Evolutionary conservation across 257 asterid genomes (phyloP), one percentile per base, ranked within the genome.

Genomic region (Jasminum sambac): DNA sequence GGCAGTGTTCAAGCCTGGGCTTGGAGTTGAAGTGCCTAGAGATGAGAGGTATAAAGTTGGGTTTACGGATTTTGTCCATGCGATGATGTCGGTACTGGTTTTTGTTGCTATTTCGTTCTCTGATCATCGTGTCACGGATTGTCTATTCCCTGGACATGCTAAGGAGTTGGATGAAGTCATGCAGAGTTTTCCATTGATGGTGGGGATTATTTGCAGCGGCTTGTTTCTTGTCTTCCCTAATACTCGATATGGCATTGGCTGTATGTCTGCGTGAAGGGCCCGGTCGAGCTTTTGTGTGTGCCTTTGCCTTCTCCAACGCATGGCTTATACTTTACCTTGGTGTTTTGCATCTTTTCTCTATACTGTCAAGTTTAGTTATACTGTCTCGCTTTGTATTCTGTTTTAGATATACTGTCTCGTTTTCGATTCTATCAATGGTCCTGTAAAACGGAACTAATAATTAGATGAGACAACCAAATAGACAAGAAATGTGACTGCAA

Each of bases 171-270:
- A 36, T 11, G 76, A 76, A 65, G 8, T 70, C 19, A 19, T 76
- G 63, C 57, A 63, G 34, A 46, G 64, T 1, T 43, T 76, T 58
- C 80, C 80, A 21, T 30, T 70, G 42, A 74, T 69, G 19, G 44
- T 69, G 12, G 76, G 80, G n/a, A 70, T 76, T 39, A 34, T 70
- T 40, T 69, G 80, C 68, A 76, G 80, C 25, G n/a, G 66, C 26
- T 8, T 76, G 72, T 58, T 76, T 23, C 76, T 70, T n/a, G 38
- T 62, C 11, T 76, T 76, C 40, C 80, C 80, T 10, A 64, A 67
- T 3, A 55, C 64, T 19, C 71, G 80, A 63, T 67, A 66, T 41
- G 72, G 80, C 8, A 55, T 70, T 43, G 80, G 75, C 11, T 34
- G 65, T 25, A 30, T 60, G 40, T 24, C 65, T 60, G 14, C 65